Evolutionary conservation across 2,329 filamentous ascomycete species (phyloP), one percentile per base, ranked within the genome.

Genomic region (Falciphora oryzae): DNA sequence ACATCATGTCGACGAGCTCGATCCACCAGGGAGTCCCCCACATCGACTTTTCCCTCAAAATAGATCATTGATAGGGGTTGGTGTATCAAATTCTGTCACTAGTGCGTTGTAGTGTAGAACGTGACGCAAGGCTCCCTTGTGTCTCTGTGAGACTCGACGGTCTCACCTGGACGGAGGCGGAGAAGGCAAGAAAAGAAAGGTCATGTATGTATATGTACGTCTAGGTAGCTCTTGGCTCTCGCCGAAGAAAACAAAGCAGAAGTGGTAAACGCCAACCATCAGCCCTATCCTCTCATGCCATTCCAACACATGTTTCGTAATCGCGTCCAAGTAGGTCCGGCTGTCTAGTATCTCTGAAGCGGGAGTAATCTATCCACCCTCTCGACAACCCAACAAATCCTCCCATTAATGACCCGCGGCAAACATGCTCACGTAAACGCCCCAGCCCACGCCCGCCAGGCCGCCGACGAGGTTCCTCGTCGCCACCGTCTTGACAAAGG

Each of bases 11-110:
- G 58, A 97, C 94, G 58, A 97, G 93, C 75, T 94, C 91, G 63
- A 97, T 99, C 73, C 95, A 99, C 73, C 95, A 99, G 79, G 94
- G 95, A 3, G 92, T 96, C 3, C 87, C 90, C 35, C 93, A 97
- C 74, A 88, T 99, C 59, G 95, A 99, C 76, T 98, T 97, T 75
- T 97, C 93, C 6, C 82, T 99, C 70, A 99, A 99, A 81, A 93
- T 99, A 68, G 76, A 85, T 65, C 68, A 67, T 59, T 66, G 29
- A 63, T n/a, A 25, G 44, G 44, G 44, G 22, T 10, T 22, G 44
- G 22, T 53, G 18, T n/a, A 11, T 11, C 44, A 50, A 50, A n/a
- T 50, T 1, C 18, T n/a, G 18, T 53, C 18, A n/a, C 44, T 22
- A 10, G 14, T 4, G 14, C 1, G 10, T n/a, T 8, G 22, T 53